These are phyloP conservation scores for Austropuccinia psidii DNA, from an alignment of 1,284 basidiomycete genomes.

Conservation along the genomic window DNA sequence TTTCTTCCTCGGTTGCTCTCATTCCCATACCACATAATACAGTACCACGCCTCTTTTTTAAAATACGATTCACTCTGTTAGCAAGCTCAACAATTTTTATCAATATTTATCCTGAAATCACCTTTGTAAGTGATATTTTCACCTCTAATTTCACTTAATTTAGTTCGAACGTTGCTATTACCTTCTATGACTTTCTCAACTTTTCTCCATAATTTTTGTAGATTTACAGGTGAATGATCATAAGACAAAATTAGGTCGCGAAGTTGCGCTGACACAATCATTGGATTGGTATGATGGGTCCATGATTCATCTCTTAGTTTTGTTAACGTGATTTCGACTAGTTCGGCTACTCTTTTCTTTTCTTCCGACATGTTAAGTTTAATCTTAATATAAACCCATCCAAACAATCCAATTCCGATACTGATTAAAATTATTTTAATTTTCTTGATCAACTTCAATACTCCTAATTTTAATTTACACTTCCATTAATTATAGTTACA, in stretches of 20 bases:
- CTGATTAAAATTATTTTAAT: conserved; percentile 64
- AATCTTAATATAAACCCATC: conserved; percentile 23
- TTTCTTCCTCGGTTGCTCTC: conserved; percentile 41
- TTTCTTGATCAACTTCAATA: conserved; percentile 59
- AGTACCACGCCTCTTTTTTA: conserved; percentile 63
- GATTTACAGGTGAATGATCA: conserved; percentile 62
- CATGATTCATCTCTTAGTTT: conserved; percentile 77
- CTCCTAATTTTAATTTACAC: conserved; percentile 64
- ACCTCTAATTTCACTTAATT: conserved; percentile 76
- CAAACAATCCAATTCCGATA: conserved; percentile 48
- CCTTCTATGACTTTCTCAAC: conserved; percentile 83
- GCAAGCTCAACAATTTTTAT: conserved; percentile 68
- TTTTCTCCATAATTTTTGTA: conserved; percentile 70
- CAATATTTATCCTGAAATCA: too few relatives aligned
- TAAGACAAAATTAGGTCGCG: conserved; percentile 80
- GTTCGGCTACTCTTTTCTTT: conserved; percentile 61
- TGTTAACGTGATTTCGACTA: conserved; percentile 71
- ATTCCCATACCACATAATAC: conserved; percentile 58
- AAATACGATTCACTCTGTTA: conserved; percentile 60
- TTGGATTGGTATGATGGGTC: conserved; percentile 73
- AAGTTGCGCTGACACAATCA: conserved; percentile 73
- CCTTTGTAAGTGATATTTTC: conserved; percentile 57
- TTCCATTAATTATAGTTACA: too few relatives aligned
- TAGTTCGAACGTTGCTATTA: conserved; percentile 86
- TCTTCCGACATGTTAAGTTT: conserved; percentile 57